Base-by-base conservation (phyloP, 768 basidiomycete genomes). In the Suillus subalutaceus region DNA sequence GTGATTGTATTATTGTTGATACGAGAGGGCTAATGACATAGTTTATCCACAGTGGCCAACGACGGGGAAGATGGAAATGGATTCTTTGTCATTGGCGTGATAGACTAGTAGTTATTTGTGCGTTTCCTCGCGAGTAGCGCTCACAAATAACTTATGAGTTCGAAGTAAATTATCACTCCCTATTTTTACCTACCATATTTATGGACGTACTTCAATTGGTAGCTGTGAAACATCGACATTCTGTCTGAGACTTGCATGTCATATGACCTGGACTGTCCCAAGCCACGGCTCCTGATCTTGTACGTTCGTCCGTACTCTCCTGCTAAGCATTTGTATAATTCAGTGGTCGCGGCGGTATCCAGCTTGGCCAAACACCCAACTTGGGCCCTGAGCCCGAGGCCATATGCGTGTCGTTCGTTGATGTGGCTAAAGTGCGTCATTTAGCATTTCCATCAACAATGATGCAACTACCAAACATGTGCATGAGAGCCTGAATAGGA, bases 331-430 rank as follows among this genome's bases (percentile, higher is more conserved):
- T 46, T 46, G 12, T 46, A 12, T 4, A n/a, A n/a, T 10, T 46
- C 44, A 46, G 44, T n/a, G 20, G 10, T n/a, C 10, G 2, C 10
- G 20, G 20, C 10, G 10, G 20, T n/a, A 46, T 46, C 10, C 20
- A 46, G n/a, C 46, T 4, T 46, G 20, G 46, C 46, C 84, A 65
- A 83, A 81, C n/a, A 85, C 44, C 62, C 78, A 75, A 66, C 80
- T 84, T 40, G 66, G 69, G 44, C 74, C 78, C 0, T 72, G 71
- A 3, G 85, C 2, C 2, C 84, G 83, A 2, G 69, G 68, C 16
- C 7, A 4, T 35, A 86, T 75, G 3, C 69, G 72, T 1, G 81
- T 82, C 6, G 41, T 52, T 52, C 23, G 15, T 52, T 52, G 23
- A n/a, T n/a, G 44, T 20, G 53, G 9, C 18, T 18, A 10, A 32